A percentile compares a stretch with the other conserved stretches of the same genome.
Evolutionary conservation across 1,284 basidiomycete species (phyloP).

Genomic region (Cystobasidiaceae sp.): DNA sequence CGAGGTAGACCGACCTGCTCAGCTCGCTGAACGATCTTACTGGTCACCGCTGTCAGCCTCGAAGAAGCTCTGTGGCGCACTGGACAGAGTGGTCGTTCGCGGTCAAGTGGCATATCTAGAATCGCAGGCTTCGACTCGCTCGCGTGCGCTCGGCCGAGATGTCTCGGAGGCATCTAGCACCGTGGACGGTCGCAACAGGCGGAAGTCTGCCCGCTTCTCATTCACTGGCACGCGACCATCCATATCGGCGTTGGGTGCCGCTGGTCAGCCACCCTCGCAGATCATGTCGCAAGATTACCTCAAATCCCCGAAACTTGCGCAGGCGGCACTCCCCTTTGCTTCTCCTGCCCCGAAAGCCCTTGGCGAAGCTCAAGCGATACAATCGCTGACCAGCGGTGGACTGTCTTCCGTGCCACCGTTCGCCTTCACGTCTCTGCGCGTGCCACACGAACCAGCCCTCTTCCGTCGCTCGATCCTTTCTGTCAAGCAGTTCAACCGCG

Average conservation of each 20-base stretch:
- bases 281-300: conserved; percentile 37
- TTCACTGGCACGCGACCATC: conserved; percentile 38
- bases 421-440: conserved; percentile 49
- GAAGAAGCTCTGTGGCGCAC: conserved; percentile 62
- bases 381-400: conserved; percentile 18
- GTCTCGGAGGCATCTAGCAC: conserved; percentile 62
- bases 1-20: conserved; percentile 69
- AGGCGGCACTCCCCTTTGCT: conserved; percentile 39
- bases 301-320: conserved; percentile 15
- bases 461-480: conserved; percentile 85
- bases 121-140: conserved; percentile 49
- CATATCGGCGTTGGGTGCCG: conserved; percentile 37
- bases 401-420: conserved; percentile 48
- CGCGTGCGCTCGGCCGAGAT: conserved; percentile 64
- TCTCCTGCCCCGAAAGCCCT: conserved; percentile 6
- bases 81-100: conserved; percentile 88
- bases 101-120: conserved; percentile 90
- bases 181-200: conserved; percentile 47
- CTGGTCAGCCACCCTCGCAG: conserved; percentile 27
- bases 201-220: conserved; percentile 43
- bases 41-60: conserved; percentile 80
- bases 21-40: conserved; percentile 47
- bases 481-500: conserved; percentile 86
- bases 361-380: conserved; percentile 13
- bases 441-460: conserved; percentile 53